Conservation (phyloP, 352 stramenopile species). For the Phytophthora europaea region DNA sequence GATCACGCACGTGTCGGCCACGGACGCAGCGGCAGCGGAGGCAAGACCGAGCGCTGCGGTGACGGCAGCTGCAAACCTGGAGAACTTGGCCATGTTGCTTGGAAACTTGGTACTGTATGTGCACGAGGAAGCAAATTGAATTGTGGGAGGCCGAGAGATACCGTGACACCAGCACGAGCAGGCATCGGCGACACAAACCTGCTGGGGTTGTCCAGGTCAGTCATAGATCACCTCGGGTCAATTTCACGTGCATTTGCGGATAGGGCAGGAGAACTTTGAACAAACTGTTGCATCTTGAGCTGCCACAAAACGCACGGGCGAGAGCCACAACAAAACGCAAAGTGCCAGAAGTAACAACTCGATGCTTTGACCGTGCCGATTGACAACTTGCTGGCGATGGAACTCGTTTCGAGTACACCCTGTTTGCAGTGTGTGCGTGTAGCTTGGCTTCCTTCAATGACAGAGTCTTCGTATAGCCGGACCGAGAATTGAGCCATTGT, state of each 20-base stretch:
- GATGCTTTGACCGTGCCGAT: background rate
- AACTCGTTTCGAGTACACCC: background rate
- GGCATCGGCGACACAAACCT: conserved; percentile 12
- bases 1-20: conserved; percentile 47
- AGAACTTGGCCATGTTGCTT: conserved; percentile 34
- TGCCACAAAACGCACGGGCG: conserved; percentile 18
- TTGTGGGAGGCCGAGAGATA: conserved; percentile 13
- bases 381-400: background rate
- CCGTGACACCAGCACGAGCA: conserved; percentile 13
- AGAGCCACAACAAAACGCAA: conserved; percentile 5
- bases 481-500: conserved; percentile 12
- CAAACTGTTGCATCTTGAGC: conserved; percentile 20
- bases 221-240: conserved; percentile 24
- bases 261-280: conserved; percentile 25
- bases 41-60: conserved; percentile 19
- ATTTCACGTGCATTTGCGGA: conserved; percentile 15
- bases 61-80: conserved; percentile 20
- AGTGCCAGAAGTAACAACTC: conserved; percentile 19
- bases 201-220: conserved; percentile 11
- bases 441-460: conserved; percentile 13
- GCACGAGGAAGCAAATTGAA: conserved; percentile 38
- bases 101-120: conserved; percentile 22
- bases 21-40: conserved; percentile 30
- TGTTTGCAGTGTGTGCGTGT: background rate
- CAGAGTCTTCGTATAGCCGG: conserved; percentile 17